phyloP scores from a whole-genome alignment of 441 rosid genomes.

The Capsella rubella region DNA sequence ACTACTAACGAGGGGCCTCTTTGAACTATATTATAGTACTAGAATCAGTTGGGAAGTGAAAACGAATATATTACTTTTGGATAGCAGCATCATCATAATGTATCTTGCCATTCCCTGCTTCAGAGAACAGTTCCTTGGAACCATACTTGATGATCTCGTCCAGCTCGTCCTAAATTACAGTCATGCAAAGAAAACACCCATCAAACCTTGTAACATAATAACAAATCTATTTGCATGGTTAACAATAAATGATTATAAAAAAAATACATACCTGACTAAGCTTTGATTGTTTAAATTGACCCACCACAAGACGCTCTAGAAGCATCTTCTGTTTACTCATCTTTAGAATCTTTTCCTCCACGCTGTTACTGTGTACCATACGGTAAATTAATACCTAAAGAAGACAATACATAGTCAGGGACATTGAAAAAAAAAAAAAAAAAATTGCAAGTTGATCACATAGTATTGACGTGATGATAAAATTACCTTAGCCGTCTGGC shows the following conservation, averaged over 20 bases:
- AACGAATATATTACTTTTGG: slow-evolving; percentile 58
- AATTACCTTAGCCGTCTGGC: slow-evolving; percentile 82
- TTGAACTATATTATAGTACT: neutral
- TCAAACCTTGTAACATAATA: too few relatives aligned
- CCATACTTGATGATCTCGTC: slow-evolving; percentile 93
- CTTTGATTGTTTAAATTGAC: neutral
- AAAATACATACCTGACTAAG: slow-evolving; percentile 20
- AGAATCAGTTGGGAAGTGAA: neutral
- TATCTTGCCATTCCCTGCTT: slow-evolving; percentile 82
- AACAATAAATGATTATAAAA: too few relatives aligned
- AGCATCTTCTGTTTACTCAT: slow-evolving; percentile 27
- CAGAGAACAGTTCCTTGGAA: slow-evolving; percentile 87
- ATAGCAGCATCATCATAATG: slow-evolving; percentile 91
- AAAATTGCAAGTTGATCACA: neutral
- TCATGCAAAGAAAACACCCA: slow-evolving; percentile 3
- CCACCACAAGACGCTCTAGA: slow-evolving; percentile 28
- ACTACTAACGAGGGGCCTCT: neutral
- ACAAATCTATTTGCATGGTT: too few relatives aligned
- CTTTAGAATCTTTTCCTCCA: slow-evolving; percentile 91
- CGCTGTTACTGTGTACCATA: slow-evolving; percentile 73
- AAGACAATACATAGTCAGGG: neutral
- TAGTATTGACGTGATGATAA: neutral
- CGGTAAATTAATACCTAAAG: slow-evolving; percentile 89
- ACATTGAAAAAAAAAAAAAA: too few relatives aligned
- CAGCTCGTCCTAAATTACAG: slow-evolving; percentile 73